phyloP scores from a whole-genome alignment of 2,329 filamentous ascomycete species.

The Exophiala sp. region DNA sequence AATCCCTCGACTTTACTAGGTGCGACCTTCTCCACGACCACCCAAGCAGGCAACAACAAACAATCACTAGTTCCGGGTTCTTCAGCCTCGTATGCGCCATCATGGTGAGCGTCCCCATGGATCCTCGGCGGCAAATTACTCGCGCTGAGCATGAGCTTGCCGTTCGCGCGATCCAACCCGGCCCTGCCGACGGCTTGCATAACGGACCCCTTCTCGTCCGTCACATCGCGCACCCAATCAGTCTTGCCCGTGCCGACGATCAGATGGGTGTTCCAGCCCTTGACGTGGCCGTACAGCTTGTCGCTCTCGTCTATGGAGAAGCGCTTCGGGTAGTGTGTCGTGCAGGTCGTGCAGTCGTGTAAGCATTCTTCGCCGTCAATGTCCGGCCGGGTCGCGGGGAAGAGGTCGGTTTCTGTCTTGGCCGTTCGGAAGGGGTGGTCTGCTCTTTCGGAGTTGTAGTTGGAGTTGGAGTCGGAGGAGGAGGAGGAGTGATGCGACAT shows the following conservation, averaged over 20 bases:
- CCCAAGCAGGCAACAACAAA: conserved; percentile 26
- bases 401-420: conserved; percentile 29
- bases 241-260: conserved; percentile 92
- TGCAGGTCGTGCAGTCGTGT: conserved; percentile 78
- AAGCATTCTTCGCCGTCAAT: conserved; percentile 84
- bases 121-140: conserved; percentile 20
- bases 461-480: no score
- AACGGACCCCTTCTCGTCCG: conserved; percentile 77
- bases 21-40: conserved; percentile 24
- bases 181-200: conserved; percentile 65
- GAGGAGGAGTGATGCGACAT: no score
- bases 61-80: conserved; percentile 22
- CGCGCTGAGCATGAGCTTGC: conserved; percentile 28
- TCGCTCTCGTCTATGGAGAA: conserved; percentile 69
- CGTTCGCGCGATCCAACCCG: conserved; percentile 31
- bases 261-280: conserved; percentile 82
- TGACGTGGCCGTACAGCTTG: conserved; percentile 74
- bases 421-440: neutral
- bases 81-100: conserved; percentile 6
- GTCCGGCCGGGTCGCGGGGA: conserved; percentile 60
- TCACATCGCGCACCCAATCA: conserved; percentile 87
- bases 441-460: neutral
- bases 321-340: conserved; percentile 68
- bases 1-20: conserved; percentile 22
- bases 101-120: conserved; percentile 11